Conservation (phyloP, 306 rosid species). For the Fragaria iinumae region DNA sequence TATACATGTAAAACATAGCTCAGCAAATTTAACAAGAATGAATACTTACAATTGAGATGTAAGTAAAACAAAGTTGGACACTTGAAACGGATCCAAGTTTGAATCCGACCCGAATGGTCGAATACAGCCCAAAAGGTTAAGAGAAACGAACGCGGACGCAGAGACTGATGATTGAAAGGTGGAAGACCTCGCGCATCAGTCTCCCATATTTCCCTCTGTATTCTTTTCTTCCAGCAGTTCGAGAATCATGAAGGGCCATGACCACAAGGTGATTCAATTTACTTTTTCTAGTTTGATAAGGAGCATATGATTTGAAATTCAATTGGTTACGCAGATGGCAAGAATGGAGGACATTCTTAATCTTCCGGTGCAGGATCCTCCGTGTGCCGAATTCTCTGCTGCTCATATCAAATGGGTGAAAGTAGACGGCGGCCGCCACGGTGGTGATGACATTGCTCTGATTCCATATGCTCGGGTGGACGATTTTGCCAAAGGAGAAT, state of each 20-base stretch:
- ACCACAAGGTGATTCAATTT: slow-evolving; percentile 26
- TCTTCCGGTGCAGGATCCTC: slow-evolving; percentile 77
- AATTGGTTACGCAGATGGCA: slow-evolving; percentile 47
- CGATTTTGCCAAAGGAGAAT: slow-evolving; percentile 81
- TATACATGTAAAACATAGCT: too few species aligned
- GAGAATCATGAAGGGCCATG: slow-evolving; percentile 37
- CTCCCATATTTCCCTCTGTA: not conserved
- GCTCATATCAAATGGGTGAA: slow-evolving; percentile 62
- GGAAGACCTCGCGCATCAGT: not conserved
- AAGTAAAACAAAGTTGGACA: too few species aligned
- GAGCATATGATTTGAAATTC: not conserved
- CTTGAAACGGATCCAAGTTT: too few species aligned
- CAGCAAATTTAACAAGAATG: too few species aligned
- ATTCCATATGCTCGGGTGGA: slow-evolving; percentile 71
- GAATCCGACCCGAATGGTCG: too few species aligned
- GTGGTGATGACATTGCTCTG: slow-evolving; percentile 76
- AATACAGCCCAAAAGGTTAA: too few species aligned
- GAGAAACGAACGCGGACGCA: too few species aligned
- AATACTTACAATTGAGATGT: too few species aligned
- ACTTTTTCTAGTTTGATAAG: too few species aligned
- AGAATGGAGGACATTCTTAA: slow-evolving; percentile 81
- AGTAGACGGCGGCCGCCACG: slow-evolving; percentile 80
- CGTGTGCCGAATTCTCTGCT: slow-evolving; percentile 58
- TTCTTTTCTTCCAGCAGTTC: too few species aligned
- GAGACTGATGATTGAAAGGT: not conserved